These are phyloP conservation scores for Pleurotus djamor DNA, from an alignment of 768 basidiomycete species.

Conservation along the genomic window DNA sequence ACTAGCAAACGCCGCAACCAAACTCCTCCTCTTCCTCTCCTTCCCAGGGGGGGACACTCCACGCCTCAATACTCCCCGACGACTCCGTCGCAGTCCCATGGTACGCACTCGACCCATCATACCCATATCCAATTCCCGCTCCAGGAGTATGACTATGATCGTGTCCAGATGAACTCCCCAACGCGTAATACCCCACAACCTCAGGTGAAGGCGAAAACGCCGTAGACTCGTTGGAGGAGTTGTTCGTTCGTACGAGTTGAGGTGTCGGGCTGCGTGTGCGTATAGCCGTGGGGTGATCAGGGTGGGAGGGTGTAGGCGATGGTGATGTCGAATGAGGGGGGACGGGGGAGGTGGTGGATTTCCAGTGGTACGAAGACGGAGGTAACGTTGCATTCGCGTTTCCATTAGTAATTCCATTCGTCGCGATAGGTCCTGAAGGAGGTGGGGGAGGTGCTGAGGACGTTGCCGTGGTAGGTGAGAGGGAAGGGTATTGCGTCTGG, in stretches of 20 bases:
- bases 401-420: not conserved
- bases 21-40: not conserved
- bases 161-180: not conserved
- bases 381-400: not conserved
- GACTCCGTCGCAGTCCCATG: no score
- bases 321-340: not conserved
- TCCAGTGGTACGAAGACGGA: not conserved
- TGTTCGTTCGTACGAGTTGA: no score
- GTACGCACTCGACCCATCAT: no score
- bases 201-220: not conserved
- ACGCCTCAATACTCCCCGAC: no score
- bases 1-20: not conserved
- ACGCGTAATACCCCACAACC: not conserved
- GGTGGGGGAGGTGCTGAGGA: no score
- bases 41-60: no score
- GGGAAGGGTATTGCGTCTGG: no score
- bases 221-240: not conserved
- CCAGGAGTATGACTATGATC: no score
- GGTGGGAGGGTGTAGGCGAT: not conserved
- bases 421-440: not conserved
- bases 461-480: no score
- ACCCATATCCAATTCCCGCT: no score
- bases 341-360: not conserved
- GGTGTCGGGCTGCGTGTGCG: not conserved
- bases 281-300: not conserved